Evolutionary conservation across 768 basidiomycete species (phyloP), one percentile per base, ranked within the genome.

Genomic region (Suillus paluster): DNA sequence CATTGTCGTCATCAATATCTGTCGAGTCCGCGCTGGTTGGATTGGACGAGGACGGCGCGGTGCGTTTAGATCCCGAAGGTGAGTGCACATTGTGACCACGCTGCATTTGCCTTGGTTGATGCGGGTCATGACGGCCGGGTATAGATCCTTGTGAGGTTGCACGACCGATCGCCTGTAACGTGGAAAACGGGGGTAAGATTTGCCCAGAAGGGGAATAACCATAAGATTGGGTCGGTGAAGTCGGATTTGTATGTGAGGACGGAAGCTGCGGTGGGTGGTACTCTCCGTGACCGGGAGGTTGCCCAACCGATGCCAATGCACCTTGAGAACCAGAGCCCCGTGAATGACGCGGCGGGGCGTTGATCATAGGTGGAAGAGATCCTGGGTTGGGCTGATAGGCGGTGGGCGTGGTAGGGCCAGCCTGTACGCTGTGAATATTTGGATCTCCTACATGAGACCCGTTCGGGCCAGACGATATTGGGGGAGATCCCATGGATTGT

Each of bases 21-120:
- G 92, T 91, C 1, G 92, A 92, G 73, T 94, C 87, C 12, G 90
- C 87, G 64, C 90, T 93, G 10, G 88, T 86, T 63, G 87, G 84
- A 67, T 85, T 86, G 2, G 91, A 91, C 15, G 86, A 82, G 4
- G 82, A 77, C 14, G 85, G 83, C 38, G 85, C 84, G 34, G 83
- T 80, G 65, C 90, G 81, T 75, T 91, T 92, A 60, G 84, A 76
- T 33, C 80, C 79, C 44, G 82, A 74, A 30, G 68, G 66, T 3
- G 63, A 61, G 10, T 77, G 63, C 44, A 66, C 57, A 33, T 67
- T 70, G 66, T 78, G 76, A 65, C 74, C 53, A 38, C 53, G 54
- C 68, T 65, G 66, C 71, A 64, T 46, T 61, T 57, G 52, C 52
- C 67, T 33, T n/a, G 73, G 72, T 39, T 71, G 70, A 58, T 77